Evolutionary conservation across 495 filamentous ascomycete species (phyloP).

Genomic region (Terfezia claveryi): DNA sequence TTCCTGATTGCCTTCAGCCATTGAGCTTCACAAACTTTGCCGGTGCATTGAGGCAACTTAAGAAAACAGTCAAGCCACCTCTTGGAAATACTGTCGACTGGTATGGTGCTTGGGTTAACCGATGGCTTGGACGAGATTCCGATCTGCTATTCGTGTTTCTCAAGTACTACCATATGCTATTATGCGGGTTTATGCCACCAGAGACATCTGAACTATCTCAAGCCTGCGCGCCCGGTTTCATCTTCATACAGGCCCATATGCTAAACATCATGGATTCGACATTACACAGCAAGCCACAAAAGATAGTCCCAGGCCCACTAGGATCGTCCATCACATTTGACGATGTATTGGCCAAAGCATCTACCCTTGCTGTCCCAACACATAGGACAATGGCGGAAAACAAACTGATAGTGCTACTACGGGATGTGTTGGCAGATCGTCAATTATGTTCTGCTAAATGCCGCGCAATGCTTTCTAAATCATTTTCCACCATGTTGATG

Average conservation of each 20-base stretch:
- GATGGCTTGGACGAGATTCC: constrained; percentile 78
- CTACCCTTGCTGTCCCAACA: constrained; percentile 41
- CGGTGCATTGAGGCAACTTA: constrained; percentile 40
- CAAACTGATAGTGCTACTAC: constrained; percentile 62
- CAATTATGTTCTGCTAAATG: constrained; percentile 27
- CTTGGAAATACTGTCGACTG: constrained; percentile 52
- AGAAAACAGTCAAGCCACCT: constrained; percentile 42
- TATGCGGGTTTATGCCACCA: constrained; percentile 54
- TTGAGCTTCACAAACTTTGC: constrained; percentile 50
- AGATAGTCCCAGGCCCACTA: constrained; percentile 28
- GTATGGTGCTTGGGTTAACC: constrained; percentile 64
- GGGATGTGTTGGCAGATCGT: constrained; percentile 44
- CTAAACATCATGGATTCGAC: constrained; percentile 64
- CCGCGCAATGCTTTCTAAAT: constrained; percentile 53
- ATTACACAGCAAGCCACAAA: constrained; percentile 44
- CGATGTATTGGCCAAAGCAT: constrained; percentile 48
- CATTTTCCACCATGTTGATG: constrained; percentile 52
- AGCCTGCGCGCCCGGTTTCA: constrained; percentile 54
- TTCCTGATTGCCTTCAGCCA: constrained; percentile 47
- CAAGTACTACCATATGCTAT: constrained; percentile 71
- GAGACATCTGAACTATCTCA: constrained; percentile 37
- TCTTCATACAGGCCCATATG: constrained; percentile 70
- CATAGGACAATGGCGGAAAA: constrained; percentile 76
- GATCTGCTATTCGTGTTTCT: constrained; percentile 88
- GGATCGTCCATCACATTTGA: constrained; percentile 49